Base-by-base conservation (phyloP, 2,329 filamentous ascomycete genomes). In the Apiospora rasikravindrae region DNA sequence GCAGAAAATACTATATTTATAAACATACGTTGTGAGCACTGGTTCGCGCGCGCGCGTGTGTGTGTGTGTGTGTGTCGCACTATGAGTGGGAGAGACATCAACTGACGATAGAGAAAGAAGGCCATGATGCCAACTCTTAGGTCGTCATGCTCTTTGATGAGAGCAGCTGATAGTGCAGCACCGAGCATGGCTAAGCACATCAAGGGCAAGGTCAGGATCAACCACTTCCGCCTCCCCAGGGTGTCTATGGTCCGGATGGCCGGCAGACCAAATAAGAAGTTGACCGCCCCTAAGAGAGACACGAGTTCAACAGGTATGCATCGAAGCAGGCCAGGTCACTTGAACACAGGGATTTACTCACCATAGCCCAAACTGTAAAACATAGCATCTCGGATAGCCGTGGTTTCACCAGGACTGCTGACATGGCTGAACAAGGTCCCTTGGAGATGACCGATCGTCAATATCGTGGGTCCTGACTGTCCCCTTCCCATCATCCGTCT, bases 171-270 rank as follows among this genome's bases (percentile, higher is more conserved):
- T 22, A 84, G 69, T 5, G 82, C 82, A 0, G 82, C 84, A 2
- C 78, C 81, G 0, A 82, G 75, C 80, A 86, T 82, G 66, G 83
- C 82, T 6, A 85, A 73, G 0, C 81, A 80, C 85, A 86, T 86
- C 0, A 84, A 53, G 0, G 85, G 85, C 0, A 86, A 73, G 0
- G 85, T 86, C 2, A 81, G 75, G 0, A 84, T 75, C 0, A 86
- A 79, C 83, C 84, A 86, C 24, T 81, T 82, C 6, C 85, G 78
- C 51, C 85, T 78, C 7, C 85, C 85, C 8, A 85, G 76, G 1
- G 81, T 82, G 69, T 84, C 82, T 45, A 84, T 83, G 2, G 80
- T 81, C 33, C 78, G 73, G 53, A 84, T 82, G 6, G 84, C 83
- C 2, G 82, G 82, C 5, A 85, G 78, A 1, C 80, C 82, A 47